Conservation (phyloP, 345 rosid genomes). For the Salix caprea region DNA sequence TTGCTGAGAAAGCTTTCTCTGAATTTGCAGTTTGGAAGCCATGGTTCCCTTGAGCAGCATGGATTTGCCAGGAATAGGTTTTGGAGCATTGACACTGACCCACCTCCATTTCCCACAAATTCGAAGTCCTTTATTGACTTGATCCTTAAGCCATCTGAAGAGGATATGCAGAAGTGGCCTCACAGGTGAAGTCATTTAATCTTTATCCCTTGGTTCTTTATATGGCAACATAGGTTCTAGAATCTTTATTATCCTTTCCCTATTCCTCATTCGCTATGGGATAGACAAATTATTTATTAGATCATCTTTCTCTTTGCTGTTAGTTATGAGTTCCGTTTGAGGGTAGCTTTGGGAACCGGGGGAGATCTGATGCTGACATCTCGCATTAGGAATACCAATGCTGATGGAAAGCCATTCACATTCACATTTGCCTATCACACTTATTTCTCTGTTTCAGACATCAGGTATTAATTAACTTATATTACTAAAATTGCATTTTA, state of each 20-base stretch:
- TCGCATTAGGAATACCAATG: constrained; percentile 72
- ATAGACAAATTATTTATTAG: not conserved
- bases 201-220: not conserved
- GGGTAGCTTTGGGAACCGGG: constrained; percentile 70
- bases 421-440: constrained; percentile 97
- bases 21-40: constrained; percentile 60
- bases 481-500: not conserved
- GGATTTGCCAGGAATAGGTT: constrained; percentile 91
- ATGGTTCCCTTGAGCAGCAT: constrained; percentile 68
- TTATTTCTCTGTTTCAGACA: constrained; percentile 90
- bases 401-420: constrained; percentile 82
- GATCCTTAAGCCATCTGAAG: constrained; percentile 77
- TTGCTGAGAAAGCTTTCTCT: constrained; percentile 3
- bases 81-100: constrained; percentile 72
- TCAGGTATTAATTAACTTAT: constrained; percentile 45
- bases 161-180: constrained; percentile 82
- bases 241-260: not conserved
- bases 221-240: not conserved
- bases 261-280: not conserved
- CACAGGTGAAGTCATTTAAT: constrained; percentile 46
- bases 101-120: constrained; percentile 64
- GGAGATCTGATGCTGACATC: constrained; percentile 86
- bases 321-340: constrained; percentile 87
- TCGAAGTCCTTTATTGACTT: constrained; percentile 61
- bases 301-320: constrained; percentile 6